Evolutionary conservation across 495 filamentous ascomycete species (phyloP), one percentile per base, ranked within the genome.

Genomic region (Pseudomonodictys pantanalensis): DNA sequence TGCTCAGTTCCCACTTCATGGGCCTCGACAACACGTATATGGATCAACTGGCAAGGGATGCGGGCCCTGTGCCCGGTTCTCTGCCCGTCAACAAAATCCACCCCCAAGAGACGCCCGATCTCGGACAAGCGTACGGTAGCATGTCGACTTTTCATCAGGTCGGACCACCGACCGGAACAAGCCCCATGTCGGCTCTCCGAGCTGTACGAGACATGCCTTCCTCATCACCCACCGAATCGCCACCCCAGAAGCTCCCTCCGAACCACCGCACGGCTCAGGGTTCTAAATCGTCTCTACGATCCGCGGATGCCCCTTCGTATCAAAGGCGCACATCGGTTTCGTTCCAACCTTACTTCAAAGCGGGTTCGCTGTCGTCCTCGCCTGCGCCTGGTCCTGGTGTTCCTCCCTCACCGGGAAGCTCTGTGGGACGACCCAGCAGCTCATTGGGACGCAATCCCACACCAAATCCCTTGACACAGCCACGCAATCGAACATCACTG

Each of bases 1-100:
- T 97, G 18, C 69, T 98, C 30, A 96, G 92, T 73, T 96, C 91
- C n/a, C 86, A 88, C n/a, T 91, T 93, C 68, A 92, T 96, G 83
- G 90, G 90, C 15, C 81, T 88, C 15, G 92, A 97, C 66, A 90
- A 96, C 68, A 85, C 88, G 35, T 89, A 86, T 65, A 93, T 95
- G 66, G 52, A 59, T 67, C 43, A 66, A 50, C 20, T 63, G 32
- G 68, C 69, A 23, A 65, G 72, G 2, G 60, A 49, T 51, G 62
- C 69, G 72, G 3, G 69, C 67, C 54, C 77, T 78, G 88, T 91
- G 52, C 76, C 86, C 42, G 91, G 90, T 54, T 95, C 90, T n/a
- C 73, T 91, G 49, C 91, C 88, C 10, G 69, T 79, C 4, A 71
- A 71, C 43, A 62, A 52, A 35, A 2, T 67, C 8, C 49, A 63